phyloP scores from a whole-genome alignment of 495 filamentous ascomycete species.

The Delitschia confertaspora region DNA sequence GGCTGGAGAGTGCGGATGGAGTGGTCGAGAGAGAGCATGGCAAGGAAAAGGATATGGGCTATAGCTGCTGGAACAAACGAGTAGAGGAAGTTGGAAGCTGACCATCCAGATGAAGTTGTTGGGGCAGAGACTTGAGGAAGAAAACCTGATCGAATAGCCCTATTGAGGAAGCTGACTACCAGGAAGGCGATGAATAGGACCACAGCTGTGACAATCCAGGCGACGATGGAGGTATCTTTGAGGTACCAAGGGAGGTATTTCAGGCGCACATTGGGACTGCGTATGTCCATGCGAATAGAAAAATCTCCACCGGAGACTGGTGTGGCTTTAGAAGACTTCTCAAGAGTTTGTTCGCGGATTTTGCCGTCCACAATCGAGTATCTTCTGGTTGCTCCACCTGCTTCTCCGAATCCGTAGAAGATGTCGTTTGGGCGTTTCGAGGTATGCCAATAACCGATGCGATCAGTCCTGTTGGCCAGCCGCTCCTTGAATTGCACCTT shows the following conservation, averaged over 20 bases:
- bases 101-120: slow-evolving; percentile 59
- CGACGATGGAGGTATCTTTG: slow-evolving; percentile 50
- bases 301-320: slow-evolving; percentile 14
- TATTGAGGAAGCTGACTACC: slow-evolving; percentile 61
- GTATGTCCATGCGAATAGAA: slow-evolving; percentile 36
- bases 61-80: slow-evolving; percentile 71
- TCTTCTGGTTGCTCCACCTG: slow-evolving; percentile 46
- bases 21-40: slow-evolving; percentile 67
- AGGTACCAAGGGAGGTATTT: slow-evolving; percentile 76
- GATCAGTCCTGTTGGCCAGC: slow-evolving; percentile 46
- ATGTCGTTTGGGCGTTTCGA: slow-evolving; percentile 46
- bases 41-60: slow-evolving; percentile 66
- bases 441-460: slow-evolving; percentile 75
- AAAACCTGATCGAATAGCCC: slow-evolving; percentile 59
- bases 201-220: slow-evolving; percentile 53
- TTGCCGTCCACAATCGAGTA: slow-evolving; percentile 46
- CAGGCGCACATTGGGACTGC: slow-evolving; percentile 44
- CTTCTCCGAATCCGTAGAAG: slow-evolving; percentile 59
- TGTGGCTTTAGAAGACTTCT: slow-evolving; percentile 4
- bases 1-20: slow-evolving; percentile 67
- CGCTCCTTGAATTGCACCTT: slow-evolving; percentile 40
- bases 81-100: slow-evolving; percentile 79
- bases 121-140: slow-evolving; percentile 53
- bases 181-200: slow-evolving; percentile 60
- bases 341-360: slow-evolving; percentile 33